phyloP scores from a whole-genome alignment of 225 moss, liverwort and hornwort genomes.

The Sphagnum contortum region DNA sequence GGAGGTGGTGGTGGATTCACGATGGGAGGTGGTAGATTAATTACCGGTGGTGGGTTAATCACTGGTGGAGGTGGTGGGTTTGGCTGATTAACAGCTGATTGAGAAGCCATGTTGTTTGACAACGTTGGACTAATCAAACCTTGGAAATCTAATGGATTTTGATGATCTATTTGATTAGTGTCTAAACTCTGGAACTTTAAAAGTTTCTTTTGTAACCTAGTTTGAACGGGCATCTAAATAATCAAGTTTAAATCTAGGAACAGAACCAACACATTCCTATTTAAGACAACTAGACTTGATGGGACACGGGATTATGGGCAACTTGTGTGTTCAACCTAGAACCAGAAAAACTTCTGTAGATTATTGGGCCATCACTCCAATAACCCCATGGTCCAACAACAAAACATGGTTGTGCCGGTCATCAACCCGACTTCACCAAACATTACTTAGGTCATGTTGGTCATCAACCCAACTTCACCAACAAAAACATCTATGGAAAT shows the following conservation, averaged over 20 bases:
- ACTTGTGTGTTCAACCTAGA: neutral
- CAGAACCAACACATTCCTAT: too few species aligned
- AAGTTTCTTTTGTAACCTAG: neutral
- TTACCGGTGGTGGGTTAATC: too few species aligned
- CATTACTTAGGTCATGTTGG: neutral
- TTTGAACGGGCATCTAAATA: neutral
- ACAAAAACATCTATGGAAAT: too few species aligned
- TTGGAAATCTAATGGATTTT: neutral
- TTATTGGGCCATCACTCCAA: slow-evolving; percentile 1
- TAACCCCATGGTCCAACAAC: neutral
- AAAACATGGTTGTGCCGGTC: neutral
- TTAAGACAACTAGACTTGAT: neutral
- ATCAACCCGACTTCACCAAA: slow-evolving; percentile 5
- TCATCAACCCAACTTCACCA: too few species aligned
- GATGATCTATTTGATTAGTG: neutral
- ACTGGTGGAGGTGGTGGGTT: neutral
- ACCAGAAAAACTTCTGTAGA: neutral
- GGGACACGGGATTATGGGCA: slow-evolving; percentile 1
- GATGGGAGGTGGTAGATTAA: too few species aligned
- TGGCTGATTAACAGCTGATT: neutral
- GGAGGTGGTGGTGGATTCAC: too few species aligned
- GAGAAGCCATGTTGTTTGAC: too few species aligned
- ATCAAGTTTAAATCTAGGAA: neutral
- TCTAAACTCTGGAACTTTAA: neutral
- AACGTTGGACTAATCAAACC: neutral